phyloP scores from a whole-genome alignment of 2,329 filamentous ascomycete species.

The Aspergillus sp. region DNA sequence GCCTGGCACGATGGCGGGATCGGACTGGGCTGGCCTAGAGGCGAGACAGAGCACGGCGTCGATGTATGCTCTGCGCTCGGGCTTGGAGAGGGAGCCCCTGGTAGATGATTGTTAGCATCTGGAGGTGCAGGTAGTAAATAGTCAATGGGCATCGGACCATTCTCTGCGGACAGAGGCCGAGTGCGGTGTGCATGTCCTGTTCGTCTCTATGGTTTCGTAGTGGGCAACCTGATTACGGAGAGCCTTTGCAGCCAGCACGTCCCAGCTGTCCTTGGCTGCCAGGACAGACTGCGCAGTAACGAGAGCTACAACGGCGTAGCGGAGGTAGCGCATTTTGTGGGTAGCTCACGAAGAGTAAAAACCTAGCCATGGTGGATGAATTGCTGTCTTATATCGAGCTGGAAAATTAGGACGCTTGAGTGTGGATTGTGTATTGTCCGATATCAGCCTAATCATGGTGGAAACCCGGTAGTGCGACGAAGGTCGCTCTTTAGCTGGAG shows the following conservation, averaged over 20 bases:
- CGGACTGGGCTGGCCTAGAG: not conserved
- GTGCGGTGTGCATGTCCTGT: slow-evolving; percentile 11
- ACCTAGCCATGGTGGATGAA: not conserved
- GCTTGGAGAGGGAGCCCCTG: slow-evolving; percentile 6
- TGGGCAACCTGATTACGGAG: slow-evolving; percentile 6
- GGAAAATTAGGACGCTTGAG: too few relatives aligned
- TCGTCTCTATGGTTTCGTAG: not conserved
- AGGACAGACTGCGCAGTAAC: not conserved
- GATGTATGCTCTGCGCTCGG: slow-evolving; percentile 36
- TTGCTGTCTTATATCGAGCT: too few relatives aligned
- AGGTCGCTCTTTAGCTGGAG: too few relatives aligned
- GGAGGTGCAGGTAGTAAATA: not conserved
- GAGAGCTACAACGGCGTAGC: not conserved
- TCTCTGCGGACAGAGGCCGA: slow-evolving; percentile 17
- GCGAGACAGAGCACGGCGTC: slow-evolving; percentile 45
- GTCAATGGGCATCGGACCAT: slow-evolving; percentile 9
- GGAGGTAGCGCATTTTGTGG: not conserved
- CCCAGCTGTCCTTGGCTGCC: slow-evolving; percentile 5
- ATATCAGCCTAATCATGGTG: too few relatives aligned
- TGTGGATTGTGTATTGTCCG: too few relatives aligned
- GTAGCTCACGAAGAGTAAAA: not conserved
- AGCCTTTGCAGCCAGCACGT: slow-evolving; percentile 9
- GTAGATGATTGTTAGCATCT: not conserved
- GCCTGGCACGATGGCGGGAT: slow-evolving; percentile 37
- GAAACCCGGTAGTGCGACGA: too few relatives aligned